A percentile compares a stretch with the other conserved stretches of the same genome.
Evolutionary conservation across 495 filamentous ascomycete species (phyloP).

Genomic region (Articulospora tetracladia): DNA sequence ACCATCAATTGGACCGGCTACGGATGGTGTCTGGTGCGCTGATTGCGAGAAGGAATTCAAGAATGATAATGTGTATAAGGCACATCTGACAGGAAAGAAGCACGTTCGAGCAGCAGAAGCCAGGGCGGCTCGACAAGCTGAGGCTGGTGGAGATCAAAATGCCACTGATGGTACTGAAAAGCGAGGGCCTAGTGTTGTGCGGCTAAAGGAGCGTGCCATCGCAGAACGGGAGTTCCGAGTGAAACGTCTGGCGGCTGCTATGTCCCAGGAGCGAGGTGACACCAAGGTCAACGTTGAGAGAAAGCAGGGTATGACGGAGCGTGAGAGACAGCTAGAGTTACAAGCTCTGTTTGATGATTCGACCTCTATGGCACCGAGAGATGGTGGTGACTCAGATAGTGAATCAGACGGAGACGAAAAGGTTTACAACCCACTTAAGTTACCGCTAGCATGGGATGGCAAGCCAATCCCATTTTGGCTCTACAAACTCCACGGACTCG

Average conservation of each 20-base stretch:
- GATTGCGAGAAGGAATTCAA: slow-evolving; percentile 93
- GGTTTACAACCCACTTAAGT: slow-evolving; percentile 94
- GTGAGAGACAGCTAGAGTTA: slow-evolving; percentile 86
- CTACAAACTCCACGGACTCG: slow-evolving; percentile 93
- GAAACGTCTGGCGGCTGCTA: slow-evolving; percentile 67
- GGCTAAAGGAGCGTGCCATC: slow-evolving; percentile 84
- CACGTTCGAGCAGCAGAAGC: slow-evolving; percentile 77
- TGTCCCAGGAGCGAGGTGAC: slow-evolving; percentile 76
- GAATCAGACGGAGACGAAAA: slow-evolving; percentile 72
- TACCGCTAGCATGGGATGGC: slow-evolving; percentile 95
- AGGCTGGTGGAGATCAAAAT: slow-evolving; percentile 10
- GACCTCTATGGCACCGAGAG: slow-evolving; percentile 28
- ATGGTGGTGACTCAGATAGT: slow-evolving; percentile 38
- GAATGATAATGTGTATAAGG: slow-evolving; percentile 91
- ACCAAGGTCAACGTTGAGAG: slow-evolving; percentile 92
- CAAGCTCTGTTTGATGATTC: slow-evolving; percentile 75
- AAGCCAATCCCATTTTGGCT: slow-evolving; percentile 99
- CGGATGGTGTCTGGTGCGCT: slow-evolving; percentile 77
- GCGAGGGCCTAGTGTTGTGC: slow-evolving; percentile 34
- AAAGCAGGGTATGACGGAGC: slow-evolving; percentile 91
- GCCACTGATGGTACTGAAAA: slow-evolving; percentile 27
- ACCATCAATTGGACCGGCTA: slow-evolving; percentile 38
- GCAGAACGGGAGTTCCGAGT: slow-evolving; percentile 86
- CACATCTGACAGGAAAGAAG: slow-evolving; percentile 85
- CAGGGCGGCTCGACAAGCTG: slow-evolving; percentile 33